Evolutionary conservation across 345 rosid species (phyloP), one percentile per base, ranked within the genome.

Genomic region (Salix arbutifolia): DNA sequence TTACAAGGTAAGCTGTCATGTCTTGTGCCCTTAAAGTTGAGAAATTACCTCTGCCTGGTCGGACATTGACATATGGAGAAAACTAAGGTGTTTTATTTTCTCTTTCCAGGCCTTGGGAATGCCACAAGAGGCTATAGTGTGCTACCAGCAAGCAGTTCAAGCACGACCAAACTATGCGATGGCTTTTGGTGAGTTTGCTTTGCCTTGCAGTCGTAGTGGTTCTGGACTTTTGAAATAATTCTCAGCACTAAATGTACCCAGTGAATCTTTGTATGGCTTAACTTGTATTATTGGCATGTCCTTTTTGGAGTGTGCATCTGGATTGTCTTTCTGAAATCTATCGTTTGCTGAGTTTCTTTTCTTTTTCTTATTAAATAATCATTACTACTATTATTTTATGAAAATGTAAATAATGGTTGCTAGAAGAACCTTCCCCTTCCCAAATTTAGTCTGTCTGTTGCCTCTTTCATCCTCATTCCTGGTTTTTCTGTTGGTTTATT

Each of bases 131-230:
- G 99, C 99, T 71, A 89, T 91, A 38, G 64, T 88, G 69, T 96
- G 98, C 79, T 96, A 93, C 80, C 97, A 94, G 87, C 94, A 87
- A 38, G 97, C 96, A 81, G 84, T 91, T 85, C 98, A 96, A 84
- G 76, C 85, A 69, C 87, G 97, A 40, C 96, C 99, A 69, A 90
- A 89, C 72, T 85, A 86, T 84, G 92, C 99, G 35, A 85, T 96
- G 82, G 94, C 91, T 48, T 91, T 81, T 84, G 99, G 99, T 96
- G 71, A 87, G 97, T 76, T 35, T 60, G 38, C 14, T 26, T 14
- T 33, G 37, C 40, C n/a, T 37, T 19, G 23, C 23, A 19, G 37
- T 7, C 9, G 3, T 8, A 11, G 8, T 30, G 2, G 18, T 26
- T 31, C 67, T 64, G 21, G 31, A 65, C n/a, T 5, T 16, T 65